Evolutionary conservation across 805 yeast species (phyloP), one percentile per base, ranked within the genome.

Genomic region (Zygoascus bituminiphila): DNA sequence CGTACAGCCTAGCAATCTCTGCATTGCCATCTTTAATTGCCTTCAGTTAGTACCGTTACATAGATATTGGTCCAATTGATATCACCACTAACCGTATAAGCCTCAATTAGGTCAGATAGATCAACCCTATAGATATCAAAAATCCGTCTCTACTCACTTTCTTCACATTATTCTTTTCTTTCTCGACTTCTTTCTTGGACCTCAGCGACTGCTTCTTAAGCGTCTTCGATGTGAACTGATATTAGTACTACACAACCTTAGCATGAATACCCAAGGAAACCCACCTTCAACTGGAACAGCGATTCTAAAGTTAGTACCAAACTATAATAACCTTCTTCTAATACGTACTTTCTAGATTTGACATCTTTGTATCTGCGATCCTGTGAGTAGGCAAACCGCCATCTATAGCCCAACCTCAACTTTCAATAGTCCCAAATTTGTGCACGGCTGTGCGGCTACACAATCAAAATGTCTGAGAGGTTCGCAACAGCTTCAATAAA

Each of bases 1-100:
- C 98, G 60, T 93, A 91, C 41, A 93, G 75, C 62, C 81, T 84
- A 0, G 98, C 98, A 52, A 93, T 88, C 62, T 93, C 98, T 57
- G 82, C 84, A 62, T 84, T 83, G 15, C 95, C 96, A 56, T 82
- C 88, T 44, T 73, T 72, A 70, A 88, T 72, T 1, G 96, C 95
- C 73, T 60, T 38, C 4, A 33, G 8, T 36, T 15, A 21, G 15
- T 44, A 22, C 33, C 5, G n/a, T 39, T 19, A 8, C n/a, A n/a
- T n/a, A n/a, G n/a, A n/a, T n/a, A n/a, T n/a, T n/a, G n/a, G n/a
- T n/a, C n/a, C n/a, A n/a, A n/a, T n/a, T n/a, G n/a, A n/a, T n/a
- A n/a, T n/a, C n/a, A n/a, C n/a, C n/a, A n/a, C n/a, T n/a, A n/a
- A n/a, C n/a, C n/a, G n/a, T n/a, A n/a, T n/a, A n/a, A n/a, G n/a